Base-by-base conservation (phyloP, 75 land plant genomes). In the Pinus tabuliformis region DNA sequence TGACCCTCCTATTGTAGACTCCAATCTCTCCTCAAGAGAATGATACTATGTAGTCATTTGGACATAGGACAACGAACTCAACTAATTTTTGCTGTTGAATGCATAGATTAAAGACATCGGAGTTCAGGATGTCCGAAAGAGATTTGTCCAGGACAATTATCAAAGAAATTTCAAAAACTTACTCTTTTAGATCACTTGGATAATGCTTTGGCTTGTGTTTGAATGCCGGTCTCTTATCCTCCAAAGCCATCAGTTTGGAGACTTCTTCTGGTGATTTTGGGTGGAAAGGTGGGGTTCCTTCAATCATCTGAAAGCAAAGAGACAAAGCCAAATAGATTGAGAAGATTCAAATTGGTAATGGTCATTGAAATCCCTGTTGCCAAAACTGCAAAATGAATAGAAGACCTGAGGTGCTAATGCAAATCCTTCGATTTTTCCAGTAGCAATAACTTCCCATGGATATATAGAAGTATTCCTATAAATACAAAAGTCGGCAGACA, bases 131-230 rank as follows among this genome's bases (percentile, higher is more conserved):
- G 11, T 39, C 4, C 21, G 20, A 11, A 42, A 68, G 12, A 20
- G 22, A 42, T 21, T 68, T 42, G 11, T 68, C 68, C 16, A 3
- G 15, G 22, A 39, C 9, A 12, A 52, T 20, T 63, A 58, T 7
- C 9, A 13, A 36, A 22, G 17, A 59, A 77, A 45, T 28, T 16
- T 77, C 36, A 15, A 57, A 73, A 36, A 81, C 91, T 77, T 80
- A 96, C 99, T 93, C 89, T 79, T 81, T 93, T 57, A 96, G 76
- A 58, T 91, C 91, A 70, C 75, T 73, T 75, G 96, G 96, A 80
- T 82, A 90, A 54, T 77, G 79, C 78, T 83, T 88, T n/a, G 84
- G 77, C 73, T 87, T 87, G 21, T 42, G 62, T 79, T 81, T 96
- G 78, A 96, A 87, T 11, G 88, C 77, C 5, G 99, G 99, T 86